phyloP scores from a whole-genome alignment of 208 protist species.

The Wallacemonas sp. region DNA sequence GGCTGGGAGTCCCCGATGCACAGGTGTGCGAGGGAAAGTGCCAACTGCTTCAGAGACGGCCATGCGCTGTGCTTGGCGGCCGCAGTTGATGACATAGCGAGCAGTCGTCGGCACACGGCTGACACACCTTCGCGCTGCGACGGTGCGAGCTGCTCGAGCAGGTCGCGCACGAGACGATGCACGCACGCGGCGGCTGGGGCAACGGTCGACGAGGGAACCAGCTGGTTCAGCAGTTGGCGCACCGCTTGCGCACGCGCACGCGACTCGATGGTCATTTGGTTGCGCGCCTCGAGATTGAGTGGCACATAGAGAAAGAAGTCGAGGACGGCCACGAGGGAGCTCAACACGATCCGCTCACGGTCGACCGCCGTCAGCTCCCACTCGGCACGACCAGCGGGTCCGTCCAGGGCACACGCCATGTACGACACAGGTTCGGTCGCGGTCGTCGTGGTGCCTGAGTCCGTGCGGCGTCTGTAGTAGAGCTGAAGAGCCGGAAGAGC shows the following conservation, averaged over 20 bases:
- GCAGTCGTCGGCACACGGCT: background rate
- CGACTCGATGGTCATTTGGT: background rate
- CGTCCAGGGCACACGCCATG: constrained; percentile 6
- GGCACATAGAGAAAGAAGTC: constrained; percentile 8
- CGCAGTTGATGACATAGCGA: background rate
- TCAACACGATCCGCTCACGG: constrained; percentile 21
- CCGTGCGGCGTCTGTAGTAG: background rate
- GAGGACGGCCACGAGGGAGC: constrained; percentile 29
- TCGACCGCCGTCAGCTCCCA: constrained; percentile 7
- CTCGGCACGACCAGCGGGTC: background rate
- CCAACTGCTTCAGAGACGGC: constrained; percentile 1
- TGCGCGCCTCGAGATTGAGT: background rate
- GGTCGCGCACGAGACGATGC: background rate
- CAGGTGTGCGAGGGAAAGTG: background rate
- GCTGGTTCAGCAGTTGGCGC: constrained; percentile 1
- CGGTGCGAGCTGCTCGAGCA: background rate
- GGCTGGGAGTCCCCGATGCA: background rate
- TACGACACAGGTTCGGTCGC: constrained; percentile 2
- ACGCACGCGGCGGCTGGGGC: background rate
- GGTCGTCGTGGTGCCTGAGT: constrained; percentile 9
- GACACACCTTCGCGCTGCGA: background rate
- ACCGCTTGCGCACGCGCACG: background rate
- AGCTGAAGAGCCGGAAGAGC: background rate
- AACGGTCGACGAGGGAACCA: background rate
- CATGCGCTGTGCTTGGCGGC: background rate